phyloP scores from a whole-genome alignment of 2,329 filamentous ascomycete species.

The Scortechinia acanthostroma region DNA sequence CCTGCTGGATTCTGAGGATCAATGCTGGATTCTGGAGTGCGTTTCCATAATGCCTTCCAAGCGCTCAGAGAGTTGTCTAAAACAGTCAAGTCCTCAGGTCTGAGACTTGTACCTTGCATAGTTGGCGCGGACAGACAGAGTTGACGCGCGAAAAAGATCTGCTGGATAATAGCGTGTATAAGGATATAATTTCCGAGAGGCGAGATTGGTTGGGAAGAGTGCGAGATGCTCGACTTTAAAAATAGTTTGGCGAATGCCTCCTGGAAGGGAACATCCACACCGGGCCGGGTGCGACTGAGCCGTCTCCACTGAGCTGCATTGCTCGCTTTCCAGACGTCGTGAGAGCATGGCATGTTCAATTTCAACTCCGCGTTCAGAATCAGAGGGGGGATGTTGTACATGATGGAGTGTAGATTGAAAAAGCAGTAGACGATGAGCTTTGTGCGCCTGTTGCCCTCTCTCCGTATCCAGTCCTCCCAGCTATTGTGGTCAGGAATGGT shows the following conservation, averaged over 20 bases:
- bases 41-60: constrained; percentile 44
- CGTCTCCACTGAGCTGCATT: constrained; percentile 38
- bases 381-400: constrained; percentile 52
- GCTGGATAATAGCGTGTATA: constrained; percentile 42
- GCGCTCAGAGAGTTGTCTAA: constrained; percentile 35
- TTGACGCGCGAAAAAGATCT: constrained; percentile 41
- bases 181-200: constrained; percentile 44
- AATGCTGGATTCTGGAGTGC: constrained; percentile 39
- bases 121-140: constrained; percentile 31
- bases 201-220: constrained; percentile 24
- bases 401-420: constrained; percentile 52
- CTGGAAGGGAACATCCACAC: constrained; percentile 42
- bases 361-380: constrained; percentile 45
- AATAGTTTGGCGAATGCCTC: constrained; percentile 49
- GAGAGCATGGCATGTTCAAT: constrained; percentile 42
- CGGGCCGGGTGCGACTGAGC: constrained; percentile 8
- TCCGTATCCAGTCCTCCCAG: constrained; percentile 43
- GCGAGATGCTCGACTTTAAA: background rate
- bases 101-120: constrained; percentile 28
- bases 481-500: constrained; percentile 8
- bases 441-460: constrained; percentile 41
- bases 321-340: constrained; percentile 44
- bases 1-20: constrained; percentile 42
- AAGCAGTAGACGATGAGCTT: constrained; percentile 49
- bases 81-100: constrained; percentile 29